phyloP scores from a whole-genome alignment of 2,329 filamentous ascomycete species.

The Acrocalymma vagum region DNA sequence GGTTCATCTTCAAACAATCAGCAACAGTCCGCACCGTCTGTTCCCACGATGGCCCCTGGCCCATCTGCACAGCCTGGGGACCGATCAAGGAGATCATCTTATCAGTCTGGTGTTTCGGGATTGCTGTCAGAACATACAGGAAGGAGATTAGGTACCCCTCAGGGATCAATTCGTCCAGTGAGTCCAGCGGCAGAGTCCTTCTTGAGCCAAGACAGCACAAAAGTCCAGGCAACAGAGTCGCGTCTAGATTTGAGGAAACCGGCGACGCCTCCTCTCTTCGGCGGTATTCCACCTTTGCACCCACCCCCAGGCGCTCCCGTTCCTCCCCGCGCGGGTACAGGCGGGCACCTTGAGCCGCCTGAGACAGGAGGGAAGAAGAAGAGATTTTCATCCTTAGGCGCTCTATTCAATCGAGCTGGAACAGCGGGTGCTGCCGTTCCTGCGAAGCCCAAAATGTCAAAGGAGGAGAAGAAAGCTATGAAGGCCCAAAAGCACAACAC shows the following conservation, averaged over 20 bases:
- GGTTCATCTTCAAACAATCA: conserved; percentile 27
- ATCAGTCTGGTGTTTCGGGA: too few species aligned
- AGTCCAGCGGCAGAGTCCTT: conserved; percentile 39
- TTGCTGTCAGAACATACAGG: too few species aligned
- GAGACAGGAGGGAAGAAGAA: conserved; percentile 52
- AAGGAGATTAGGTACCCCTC: conserved; percentile 24
- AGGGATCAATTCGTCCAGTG: conserved; percentile 23
- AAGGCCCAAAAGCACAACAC: conserved; percentile 37
- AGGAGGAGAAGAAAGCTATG: conserved; percentile 46
- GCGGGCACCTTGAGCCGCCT: conserved; percentile 21
- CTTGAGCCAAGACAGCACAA: conserved; percentile 38
- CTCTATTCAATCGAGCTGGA: conserved; percentile 51
- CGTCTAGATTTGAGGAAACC: conserved; percentile 37
- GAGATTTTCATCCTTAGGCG: conserved; percentile 55
- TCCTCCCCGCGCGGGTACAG: conserved; percentile 13
- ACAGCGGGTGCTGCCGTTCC: conserved; percentile 34
- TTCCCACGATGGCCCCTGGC: too few species aligned
- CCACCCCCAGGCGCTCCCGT: conserved; percentile 15
- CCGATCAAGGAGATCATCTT: too few species aligned
- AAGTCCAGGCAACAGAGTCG: conserved; percentile 36
- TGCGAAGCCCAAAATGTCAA: conserved; percentile 44
- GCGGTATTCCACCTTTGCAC: conserved; percentile 33
- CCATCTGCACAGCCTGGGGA: too few species aligned
- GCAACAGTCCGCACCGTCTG: too few species aligned
- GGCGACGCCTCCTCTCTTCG: conserved; percentile 24